Conservation (phyloP, 2,329 filamentous ascomycete genomes). For the Penicillium sp. region DNA sequence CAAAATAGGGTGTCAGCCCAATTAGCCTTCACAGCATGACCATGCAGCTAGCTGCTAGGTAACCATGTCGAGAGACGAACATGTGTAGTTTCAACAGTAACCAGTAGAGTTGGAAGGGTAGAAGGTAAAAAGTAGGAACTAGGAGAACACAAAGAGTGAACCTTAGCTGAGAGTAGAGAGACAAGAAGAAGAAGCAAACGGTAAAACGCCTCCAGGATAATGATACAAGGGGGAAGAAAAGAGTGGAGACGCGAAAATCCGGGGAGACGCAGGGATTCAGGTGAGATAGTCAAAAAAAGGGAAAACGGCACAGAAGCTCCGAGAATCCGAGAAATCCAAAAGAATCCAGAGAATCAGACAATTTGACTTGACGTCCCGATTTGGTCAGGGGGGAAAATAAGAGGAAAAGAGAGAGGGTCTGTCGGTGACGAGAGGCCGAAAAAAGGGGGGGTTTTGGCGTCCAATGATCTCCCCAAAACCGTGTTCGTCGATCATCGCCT, state of each 20-base stretch:
- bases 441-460: slow-evolving; percentile 11
- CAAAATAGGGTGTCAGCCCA: background rate
- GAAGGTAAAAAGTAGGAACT: background rate
- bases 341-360: background rate
- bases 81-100: background rate
- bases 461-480: slow-evolving; percentile 4
- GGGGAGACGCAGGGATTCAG: slow-evolving; percentile 9
- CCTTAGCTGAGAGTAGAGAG: background rate
- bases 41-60: slow-evolving; percentile 19
- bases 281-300: background rate
- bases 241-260: slow-evolving; percentile 10
- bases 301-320: background rate
- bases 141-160: slow-evolving; percentile 1
- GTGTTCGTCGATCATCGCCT: slow-evolving; percentile 16
- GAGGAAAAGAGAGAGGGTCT: background rate
- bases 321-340: background rate
- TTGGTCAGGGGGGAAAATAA: slow-evolving; percentile 1
- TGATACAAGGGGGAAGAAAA: slow-evolving; percentile 21
- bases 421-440: slow-evolving; percentile 12
- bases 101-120: slow-evolving; percentile 5
- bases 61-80: background rate
- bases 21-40: slow-evolving; percentile 3
- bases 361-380: background rate
- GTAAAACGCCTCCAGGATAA: slow-evolving; percentile 11
- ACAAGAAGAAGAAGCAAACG: background rate